These are phyloP conservation scores for Linum trigynum DNA, from an alignment of 345 rosid species.

Conservation along the genomic window DNA sequence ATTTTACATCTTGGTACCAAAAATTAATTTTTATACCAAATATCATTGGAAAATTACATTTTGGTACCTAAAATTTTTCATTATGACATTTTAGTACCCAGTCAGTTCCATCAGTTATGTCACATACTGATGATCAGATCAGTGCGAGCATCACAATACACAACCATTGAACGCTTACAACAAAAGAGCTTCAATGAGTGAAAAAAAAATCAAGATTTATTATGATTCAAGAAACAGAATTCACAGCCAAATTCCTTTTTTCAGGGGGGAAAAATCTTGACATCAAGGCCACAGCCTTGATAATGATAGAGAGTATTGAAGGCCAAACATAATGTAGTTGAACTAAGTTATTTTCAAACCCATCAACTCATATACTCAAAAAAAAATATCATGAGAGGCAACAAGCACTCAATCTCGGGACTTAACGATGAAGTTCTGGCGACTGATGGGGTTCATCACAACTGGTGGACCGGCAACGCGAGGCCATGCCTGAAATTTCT, in stretches of 20 bases:
- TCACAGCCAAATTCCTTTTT: not conserved
- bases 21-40: no score
- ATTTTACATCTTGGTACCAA: no score
- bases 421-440: conserved; percentile 84
- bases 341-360: not conserved
- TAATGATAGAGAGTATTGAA: no score
- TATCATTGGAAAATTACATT: no score
- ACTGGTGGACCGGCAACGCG: conserved; percentile 88
- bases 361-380: not conserved
- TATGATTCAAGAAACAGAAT: not conserved
- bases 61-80: no score
- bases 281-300: not conserved
- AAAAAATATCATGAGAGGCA: not conserved
- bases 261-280: not conserved
- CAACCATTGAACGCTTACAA: no score
- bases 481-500: conserved; percentile 93
- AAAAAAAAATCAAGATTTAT: not conserved
- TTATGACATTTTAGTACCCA: no score
- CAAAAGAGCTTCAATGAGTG: not conserved
- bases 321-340: not conserved
- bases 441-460: conserved; percentile 88
- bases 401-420: conserved; percentile 13
- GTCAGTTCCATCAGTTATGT: no score
- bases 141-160: no score
- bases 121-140: no score